Evolutionary conservation across 2,329 filamentous ascomycete genomes (phyloP), one percentile per base, ranked within the genome.

Genomic region (Plenodomus tracheiphilus): DNA sequence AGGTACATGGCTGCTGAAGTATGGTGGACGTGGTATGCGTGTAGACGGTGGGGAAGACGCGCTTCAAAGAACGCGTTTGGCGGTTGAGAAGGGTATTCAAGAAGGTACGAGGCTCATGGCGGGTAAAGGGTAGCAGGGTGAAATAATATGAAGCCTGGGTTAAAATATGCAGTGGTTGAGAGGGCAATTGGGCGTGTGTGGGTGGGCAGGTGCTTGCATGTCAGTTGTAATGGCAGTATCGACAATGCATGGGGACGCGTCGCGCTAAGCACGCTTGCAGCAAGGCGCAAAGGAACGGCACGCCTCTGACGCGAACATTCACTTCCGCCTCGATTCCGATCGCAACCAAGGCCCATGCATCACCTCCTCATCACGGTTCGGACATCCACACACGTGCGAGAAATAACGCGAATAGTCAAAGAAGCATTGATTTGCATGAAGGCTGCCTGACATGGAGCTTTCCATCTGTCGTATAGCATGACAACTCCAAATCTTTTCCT

Each of bases 1-100:
- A 99, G 87, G 86, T 97, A 96, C 94, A 99, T 99, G 46, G 46
- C 48, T 43, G 49, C 43, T 42, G 46, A 45, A 43, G 48, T 47
- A 46, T 20, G 30, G 37, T 56, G 41, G 39, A 54, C 46, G 51
- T 50, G 51, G 41, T 51, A 46, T 57, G 57, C 50, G 55, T 46
- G 51, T 45, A 42, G 49, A 41, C 51, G 43, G 41, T 43, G 38
- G 46, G 47, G 43, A 41, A 57, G 44, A 57, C 57, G 56, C 62
- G 59, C 49, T 28, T 45, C 30, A 40, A 37, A 37, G 16, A 61
- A 66, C 65, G 64, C 64, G 66, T 69, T 41, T 49, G 49, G 57
- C 21, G 53, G 50, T 40, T 50, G 59, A 41, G 49, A 41, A 44
- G 47, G 36, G 39, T 40, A 51, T 54, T 55, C 51, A 22, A 39